Evolutionary conservation across 495 filamentous ascomycete genomes (phyloP), one percentile per base, ranked within the genome.

Genomic region (Penicillium turbatum): DNA sequence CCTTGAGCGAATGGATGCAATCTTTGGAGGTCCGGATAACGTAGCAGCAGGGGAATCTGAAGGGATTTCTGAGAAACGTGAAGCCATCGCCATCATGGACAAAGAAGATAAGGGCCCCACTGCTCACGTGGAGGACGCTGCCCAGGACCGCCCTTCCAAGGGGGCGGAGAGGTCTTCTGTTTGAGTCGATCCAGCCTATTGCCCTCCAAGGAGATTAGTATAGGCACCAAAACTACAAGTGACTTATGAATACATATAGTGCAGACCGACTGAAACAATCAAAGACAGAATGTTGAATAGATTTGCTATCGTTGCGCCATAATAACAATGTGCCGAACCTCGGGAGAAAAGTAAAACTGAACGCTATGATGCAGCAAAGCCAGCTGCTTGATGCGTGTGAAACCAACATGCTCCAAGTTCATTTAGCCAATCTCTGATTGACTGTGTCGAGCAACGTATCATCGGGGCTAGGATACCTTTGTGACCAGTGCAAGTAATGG

Each of bases 1-100:
- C 26, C 45, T 73, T 5, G 70, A 73, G 40, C 52, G 68, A 21
- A 73, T 73, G 68, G 71, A 72, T 26, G 62, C 56, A 40, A 61
- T 73, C 3, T 73, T 73, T 43, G 70, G 68, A 1, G 63, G 63
- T 10, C 27, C 64, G n/a, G 71, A 73, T 62, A 59, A 55, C 27
- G 68, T 72, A 6, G 62, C 62, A 30, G 71, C 54, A 2, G 65
- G 64, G 6, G 64, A 72, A 50, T 52, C 51, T 38, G 57, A 70
- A 41, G 44, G 53, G 13, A 51, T 19, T n/a, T 50, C 49, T 3
- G 53, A 60, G 45, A 60, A 60, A 29, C 27, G 32, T 24, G 61
- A 58, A 34, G 51, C 60, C 1, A 53, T 45, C 17, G 64, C 59
- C 17, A 58, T 63, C 53, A 57, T 60, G 6, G 42, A 58, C 0